Evolutionary conservation across 495 filamentous ascomycete genomes (phyloP).

Genomic region (Talaromyces stipitatus): DNA sequence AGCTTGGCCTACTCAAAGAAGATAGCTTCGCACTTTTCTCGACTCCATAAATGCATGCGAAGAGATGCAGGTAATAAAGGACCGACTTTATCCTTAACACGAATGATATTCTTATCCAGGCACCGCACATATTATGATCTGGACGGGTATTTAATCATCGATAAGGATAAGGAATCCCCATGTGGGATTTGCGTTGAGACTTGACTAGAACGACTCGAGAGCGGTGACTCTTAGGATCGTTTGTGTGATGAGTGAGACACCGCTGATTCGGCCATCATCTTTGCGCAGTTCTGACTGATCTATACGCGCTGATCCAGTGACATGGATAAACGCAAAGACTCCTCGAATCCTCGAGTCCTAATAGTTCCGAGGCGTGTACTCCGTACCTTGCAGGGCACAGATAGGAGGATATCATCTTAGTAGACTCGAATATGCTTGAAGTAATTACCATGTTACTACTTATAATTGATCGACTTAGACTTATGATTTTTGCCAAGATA

Average conservation of each 20-base stretch:
- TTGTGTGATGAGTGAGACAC: background rate
- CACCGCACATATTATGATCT: background rate
- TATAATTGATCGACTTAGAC: too few relatives aligned
- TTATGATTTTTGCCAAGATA: too few relatives aligned
- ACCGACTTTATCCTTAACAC: too few relatives aligned
- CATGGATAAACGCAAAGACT: background rate
- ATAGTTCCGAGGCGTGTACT: background rate
- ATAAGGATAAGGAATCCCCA: background rate
- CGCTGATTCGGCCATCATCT: background rate
- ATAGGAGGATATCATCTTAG: background rate
- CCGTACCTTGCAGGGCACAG: background rate
- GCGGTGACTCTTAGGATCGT: background rate
- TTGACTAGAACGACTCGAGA: background rate
- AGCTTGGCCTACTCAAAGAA: background rate
- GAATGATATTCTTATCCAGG: background rate
- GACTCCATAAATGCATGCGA: background rate
- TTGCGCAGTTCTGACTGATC: background rate
- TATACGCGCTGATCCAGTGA: background rate
- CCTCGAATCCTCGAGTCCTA: background rate
- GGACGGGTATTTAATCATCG: background rate
- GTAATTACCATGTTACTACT: too few relatives aligned
- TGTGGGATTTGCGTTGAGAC: too few relatives aligned
- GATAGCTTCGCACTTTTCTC: background rate
- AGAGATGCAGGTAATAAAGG: background rate
- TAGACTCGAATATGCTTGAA: background rate